Conservation (phyloP, 1,284 basidiomycete genomes). For the Coniferiporia weirii region DNA sequence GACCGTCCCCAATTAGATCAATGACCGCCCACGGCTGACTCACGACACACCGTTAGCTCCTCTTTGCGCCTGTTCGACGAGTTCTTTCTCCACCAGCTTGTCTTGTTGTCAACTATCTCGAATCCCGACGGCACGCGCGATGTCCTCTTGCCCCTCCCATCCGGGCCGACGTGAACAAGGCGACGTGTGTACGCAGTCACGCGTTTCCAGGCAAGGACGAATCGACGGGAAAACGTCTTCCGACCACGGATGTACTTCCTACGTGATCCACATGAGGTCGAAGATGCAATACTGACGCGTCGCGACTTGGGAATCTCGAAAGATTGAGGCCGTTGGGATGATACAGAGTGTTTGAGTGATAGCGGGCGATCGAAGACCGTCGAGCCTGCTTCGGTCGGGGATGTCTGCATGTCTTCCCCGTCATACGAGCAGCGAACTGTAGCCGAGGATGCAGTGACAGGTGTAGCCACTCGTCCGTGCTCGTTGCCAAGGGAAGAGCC, state of each 20-base stretch:
- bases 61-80: constrained; percentile 2
- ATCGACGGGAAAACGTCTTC: constrained; percentile 4
- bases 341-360: background rate
- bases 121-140: constrained; percentile 9
- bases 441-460: background rate
- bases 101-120: constrained; percentile 2
- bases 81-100: constrained; percentile 11
- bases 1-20: background rate
- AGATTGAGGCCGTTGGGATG: background rate
- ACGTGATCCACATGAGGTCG: background rate
- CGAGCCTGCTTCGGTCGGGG: background rate
- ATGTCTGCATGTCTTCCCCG: background rate
- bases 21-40: background rate
- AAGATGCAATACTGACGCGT: background rate
- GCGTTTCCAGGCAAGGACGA: constrained; percentile 14
- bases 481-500: background rate
- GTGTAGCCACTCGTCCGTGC: background rate
- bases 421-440: background rate
- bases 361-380: background rate
- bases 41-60: background rate
- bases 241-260: background rate
- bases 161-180: background rate
- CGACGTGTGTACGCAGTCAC: constrained; percentile 2
- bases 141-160: background rate
- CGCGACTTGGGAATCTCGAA: background rate